A percentile compares a stretch with the other conserved stretches of the same genome.
phyloP scores from a whole-genome alignment of 1,284 basidiomycete genomes.

The Sphaerobolus stellatus region DNA sequence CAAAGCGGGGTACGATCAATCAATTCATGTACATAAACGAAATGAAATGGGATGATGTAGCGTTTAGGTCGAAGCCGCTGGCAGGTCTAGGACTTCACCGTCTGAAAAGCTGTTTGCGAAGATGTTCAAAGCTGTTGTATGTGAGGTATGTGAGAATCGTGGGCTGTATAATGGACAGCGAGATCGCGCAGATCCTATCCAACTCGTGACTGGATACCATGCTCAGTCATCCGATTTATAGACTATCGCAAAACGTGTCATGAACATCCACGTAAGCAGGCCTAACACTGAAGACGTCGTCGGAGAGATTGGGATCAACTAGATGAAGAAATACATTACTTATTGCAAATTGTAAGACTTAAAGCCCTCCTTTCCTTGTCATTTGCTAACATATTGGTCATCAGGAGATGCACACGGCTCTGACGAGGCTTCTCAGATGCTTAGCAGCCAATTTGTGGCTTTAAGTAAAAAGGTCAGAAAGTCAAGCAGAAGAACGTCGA shows the following conservation, averaged over 20 bases:
- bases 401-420: constrained; percentile 95
- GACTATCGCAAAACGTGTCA: constrained; percentile 97
- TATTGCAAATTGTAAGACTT: constrained; percentile 85
- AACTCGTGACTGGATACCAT: not conserved
- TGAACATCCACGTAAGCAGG: constrained; percentile 98
- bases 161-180: constrained; percentile 93
- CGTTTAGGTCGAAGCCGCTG: too few relatives aligned
- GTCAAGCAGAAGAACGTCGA: constrained; percentile 98
- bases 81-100: too few relatives aligned
- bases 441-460: constrained; percentile 95
- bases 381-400: not conserved
- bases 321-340: constrained; percentile 97
- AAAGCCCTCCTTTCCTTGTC: not conserved
- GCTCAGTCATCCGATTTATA: constrained; percentile 30
- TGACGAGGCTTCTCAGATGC: constrained; percentile 91
- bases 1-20: too few relatives aligned
- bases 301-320: constrained; percentile 96
- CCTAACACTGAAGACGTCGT: constrained; percentile 66
- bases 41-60: too few relatives aligned
- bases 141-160: too few relatives aligned
- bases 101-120: too few relatives aligned
- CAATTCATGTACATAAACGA: too few relatives aligned
- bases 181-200: constrained; percentile 65
- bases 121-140: too few relatives aligned
- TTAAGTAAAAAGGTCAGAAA: constrained; percentile 94